phyloP scores from a whole-genome alignment of 1,139 yeast species.

The Yamadazyma aaseri region DNA sequence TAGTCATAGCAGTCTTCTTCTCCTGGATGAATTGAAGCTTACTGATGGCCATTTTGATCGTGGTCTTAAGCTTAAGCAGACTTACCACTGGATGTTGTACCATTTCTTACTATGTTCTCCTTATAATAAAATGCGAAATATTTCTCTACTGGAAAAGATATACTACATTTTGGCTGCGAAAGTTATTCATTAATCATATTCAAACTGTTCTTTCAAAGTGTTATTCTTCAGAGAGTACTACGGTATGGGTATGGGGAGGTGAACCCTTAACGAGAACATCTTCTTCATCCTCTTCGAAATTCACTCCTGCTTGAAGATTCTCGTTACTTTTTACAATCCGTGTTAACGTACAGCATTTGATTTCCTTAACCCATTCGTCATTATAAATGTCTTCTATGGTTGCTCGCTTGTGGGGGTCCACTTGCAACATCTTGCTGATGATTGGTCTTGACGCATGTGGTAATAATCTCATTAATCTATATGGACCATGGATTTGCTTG shows the following conservation, averaged over 20 bases:
- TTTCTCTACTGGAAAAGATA: slow-evolving; percentile 1
- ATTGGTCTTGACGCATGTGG: slow-evolving; percentile 86
- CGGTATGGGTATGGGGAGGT: slow-evolving; percentile 45
- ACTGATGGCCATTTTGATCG: slow-evolving; percentile 77
- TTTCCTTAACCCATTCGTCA: slow-evolving; percentile 72
- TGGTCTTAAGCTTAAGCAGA: slow-evolving; percentile 57
- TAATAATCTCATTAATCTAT: slow-evolving; percentile 78
- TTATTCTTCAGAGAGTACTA: slow-evolving; percentile 23
- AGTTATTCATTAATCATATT: slow-evolving; percentile 2
- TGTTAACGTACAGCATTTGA: slow-evolving; percentile 46
- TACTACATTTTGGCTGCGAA: too few relatives aligned
- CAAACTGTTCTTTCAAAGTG: slow-evolving; percentile 11
- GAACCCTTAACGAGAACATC: slow-evolving; percentile 36
- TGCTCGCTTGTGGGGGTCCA: slow-evolving; percentile 70
- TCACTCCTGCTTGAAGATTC: slow-evolving; percentile 22
- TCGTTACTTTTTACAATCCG: slow-evolving; percentile 24
- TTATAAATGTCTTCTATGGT: slow-evolving; percentile 61
- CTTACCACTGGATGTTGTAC: slow-evolving; percentile 31
- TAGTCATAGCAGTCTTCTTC: slow-evolving; percentile 77
- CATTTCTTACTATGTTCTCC: slow-evolving; percentile 4
- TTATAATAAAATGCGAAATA: too few relatives aligned
- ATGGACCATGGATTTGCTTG: slow-evolving; percentile 71
- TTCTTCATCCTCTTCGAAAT: slow-evolving; percentile 41
- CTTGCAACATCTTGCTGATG: slow-evolving; percentile 67
- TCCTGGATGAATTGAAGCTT: slow-evolving; percentile 79